Base-by-base conservation (phyloP, 2,329 filamentous ascomycete genomes). In the Penicillium sclerotigenum region DNA sequence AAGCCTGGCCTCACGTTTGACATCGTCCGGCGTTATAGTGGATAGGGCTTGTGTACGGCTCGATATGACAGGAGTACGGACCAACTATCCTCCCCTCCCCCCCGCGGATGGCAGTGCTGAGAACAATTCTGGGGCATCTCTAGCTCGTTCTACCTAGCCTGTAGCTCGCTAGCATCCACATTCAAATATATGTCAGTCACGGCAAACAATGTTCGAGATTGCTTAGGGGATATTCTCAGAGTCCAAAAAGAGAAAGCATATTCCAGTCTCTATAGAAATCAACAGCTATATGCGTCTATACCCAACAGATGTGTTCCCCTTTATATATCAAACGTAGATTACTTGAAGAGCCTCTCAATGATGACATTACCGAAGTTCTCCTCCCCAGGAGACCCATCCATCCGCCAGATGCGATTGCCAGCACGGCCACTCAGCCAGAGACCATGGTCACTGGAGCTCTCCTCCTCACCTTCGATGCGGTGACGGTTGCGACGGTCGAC, bases 331-430 rank as follows among this genome's bases (percentile, higher is more conserved):
- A n/a, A 28, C 47, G 41, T 1, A 55, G 58, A 50, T 41, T 59
- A 50, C 14, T 52, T 55, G 76, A 91, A 90, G 4, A 93, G 68
- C 60, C 83, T 80, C 66, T 85, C 77, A 75, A 93, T 78, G 65
- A 91, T 71, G 59, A 86, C 79, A 34, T 79, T 78, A 34, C 85
- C 88, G 77, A 92, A 91, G 38, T 77, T 73, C 8, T 86, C 80
- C 64, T 83, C 81, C 2, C 87, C 90, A 0, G 90, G 90, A 60
- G 88, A 83, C 48, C 68, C 72, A 47, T 90, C 80, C 72, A 92
- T 87, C 69, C 90, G 83, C 73, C 85, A 83, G 61, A 99, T 82
- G 52, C 90, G 82, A 75, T 97, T 99, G 6, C 92, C 91, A 66
- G 84, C 86, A 61, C 77, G 79, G 14, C 76, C 71, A 71, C 87